These are phyloP conservation scores for Ramaria sp. DNA, from an alignment of 768 basidiomycete genomes.

Conservation along the genomic window DNA sequence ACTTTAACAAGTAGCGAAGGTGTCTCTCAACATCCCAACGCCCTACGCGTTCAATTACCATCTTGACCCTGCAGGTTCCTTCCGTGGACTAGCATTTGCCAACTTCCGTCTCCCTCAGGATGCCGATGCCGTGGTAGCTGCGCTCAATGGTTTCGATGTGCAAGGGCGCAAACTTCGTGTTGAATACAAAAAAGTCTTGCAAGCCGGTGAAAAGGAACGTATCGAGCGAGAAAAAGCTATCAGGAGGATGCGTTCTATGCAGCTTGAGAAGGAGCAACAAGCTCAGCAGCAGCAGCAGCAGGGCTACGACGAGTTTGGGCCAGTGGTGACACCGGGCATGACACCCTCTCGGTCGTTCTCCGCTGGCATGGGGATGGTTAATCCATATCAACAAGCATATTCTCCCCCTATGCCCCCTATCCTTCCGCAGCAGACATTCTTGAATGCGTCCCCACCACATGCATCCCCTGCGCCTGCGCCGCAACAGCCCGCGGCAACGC, in stretches of 20 bases:
- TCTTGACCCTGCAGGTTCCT: constrained; percentile 89
- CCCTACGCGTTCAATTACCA: constrained; percentile 99
- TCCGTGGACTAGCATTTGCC: constrained; percentile 96
- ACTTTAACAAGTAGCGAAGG: constrained; percentile 32
- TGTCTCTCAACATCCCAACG: constrained; percentile 85
- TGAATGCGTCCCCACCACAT: constrained; percentile 27
- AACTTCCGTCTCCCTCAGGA: constrained; percentile 90
- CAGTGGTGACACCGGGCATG: constrained; percentile 34
- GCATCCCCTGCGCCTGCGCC: constrained; percentile 22
- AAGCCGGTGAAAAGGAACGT: constrained; percentile 96
- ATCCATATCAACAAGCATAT: constrained; percentile 49
- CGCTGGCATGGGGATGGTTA: constrained; percentile 30
- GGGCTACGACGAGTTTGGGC: constrained; percentile 65
- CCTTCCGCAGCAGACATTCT: constrained; percentile 32
- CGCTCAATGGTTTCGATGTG: constrained; percentile 92
- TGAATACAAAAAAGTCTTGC: constrained; percentile 99
- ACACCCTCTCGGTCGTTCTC: constrained; percentile 54
- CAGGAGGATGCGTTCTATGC: constrained; percentile 95
- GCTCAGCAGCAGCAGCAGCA: constrained; percentile 28
- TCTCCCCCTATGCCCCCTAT: constrained; percentile 47
- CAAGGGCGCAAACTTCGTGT: constrained; percentile 95
- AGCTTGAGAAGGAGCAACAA: constrained; percentile 74
- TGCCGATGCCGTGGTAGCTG: constrained; percentile 91
- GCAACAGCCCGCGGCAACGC: constrained; percentile 24
- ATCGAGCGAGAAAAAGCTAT: constrained; percentile 99